Percentiles rank a stretch among this genome's conserved stretches.
Evolutionary conservation across 345 rosid species (phyloP).

Genomic region (Heritiera littoralis): DNA sequence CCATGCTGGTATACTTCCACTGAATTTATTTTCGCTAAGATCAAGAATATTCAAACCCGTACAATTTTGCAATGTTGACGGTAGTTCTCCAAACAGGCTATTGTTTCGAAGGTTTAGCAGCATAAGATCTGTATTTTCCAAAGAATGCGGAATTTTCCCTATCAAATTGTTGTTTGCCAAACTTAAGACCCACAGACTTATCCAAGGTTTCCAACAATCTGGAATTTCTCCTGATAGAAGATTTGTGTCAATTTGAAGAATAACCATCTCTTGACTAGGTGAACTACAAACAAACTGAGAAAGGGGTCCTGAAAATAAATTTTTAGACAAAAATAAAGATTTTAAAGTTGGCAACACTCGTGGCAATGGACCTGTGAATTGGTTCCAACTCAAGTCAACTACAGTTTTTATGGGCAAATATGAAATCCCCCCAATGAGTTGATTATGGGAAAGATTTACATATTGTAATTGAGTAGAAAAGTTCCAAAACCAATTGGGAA

Average conservation of each 20-base stretch:
- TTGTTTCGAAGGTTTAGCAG: conserved; percentile 15
- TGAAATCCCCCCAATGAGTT: not conserved
- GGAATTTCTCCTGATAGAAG: not conserved
- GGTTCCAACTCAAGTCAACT: not conserved
- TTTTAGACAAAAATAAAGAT: not conserved
- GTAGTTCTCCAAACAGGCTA: conserved; percentile 13
- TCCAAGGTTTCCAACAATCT: not conserved
- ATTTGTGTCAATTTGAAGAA: not conserved
- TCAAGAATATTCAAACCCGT: not conserved
- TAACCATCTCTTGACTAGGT: too few species aligned
- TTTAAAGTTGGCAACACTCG: not conserved
- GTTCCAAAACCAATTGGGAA: conserved; percentile 2
- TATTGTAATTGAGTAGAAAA: not conserved
- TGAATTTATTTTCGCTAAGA: conserved; percentile 7
- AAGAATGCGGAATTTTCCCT: conserved; percentile 11
- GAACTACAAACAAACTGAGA: not conserved
- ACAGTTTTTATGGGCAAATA: accelerated
- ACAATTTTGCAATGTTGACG: conserved; percentile 8
- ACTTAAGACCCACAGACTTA: not conserved
- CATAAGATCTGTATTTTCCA: not conserved
- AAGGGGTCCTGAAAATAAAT: conserved; percentile 23
- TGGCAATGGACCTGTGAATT: not conserved
- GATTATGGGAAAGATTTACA: not conserved
- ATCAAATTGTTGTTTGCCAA: conserved; percentile 19
- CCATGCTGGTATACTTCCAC: conserved; percentile 16